These are phyloP conservation scores for Cercospora sojina DNA, from an alignment of 2,329 filamentous ascomycete genomes.

Conservation along the genomic window DNA sequence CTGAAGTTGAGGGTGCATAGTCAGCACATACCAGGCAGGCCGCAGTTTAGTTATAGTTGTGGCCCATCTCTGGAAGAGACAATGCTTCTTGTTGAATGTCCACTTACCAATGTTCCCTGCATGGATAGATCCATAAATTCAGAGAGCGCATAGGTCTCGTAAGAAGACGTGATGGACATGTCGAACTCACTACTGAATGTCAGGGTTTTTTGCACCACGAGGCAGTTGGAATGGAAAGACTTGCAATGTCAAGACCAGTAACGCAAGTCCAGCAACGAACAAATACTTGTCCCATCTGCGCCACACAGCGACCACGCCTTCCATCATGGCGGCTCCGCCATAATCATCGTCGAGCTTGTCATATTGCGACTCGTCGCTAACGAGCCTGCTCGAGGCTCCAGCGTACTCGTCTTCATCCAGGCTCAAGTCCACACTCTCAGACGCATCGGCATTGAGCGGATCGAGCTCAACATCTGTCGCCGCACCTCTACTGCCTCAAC, in stretches of 20 bases:
- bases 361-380: background rate
- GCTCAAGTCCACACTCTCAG: background rate
- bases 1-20: background rate
- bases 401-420: background rate
- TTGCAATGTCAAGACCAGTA: conserved; percentile 9
- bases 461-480: conserved; percentile 4
- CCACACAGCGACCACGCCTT: conserved; percentile 15
- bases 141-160: conserved; percentile 45
- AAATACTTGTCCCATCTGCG: conserved; percentile 1
- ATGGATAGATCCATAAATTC: conserved; percentile 41
- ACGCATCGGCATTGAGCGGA: background rate
- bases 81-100: background rate
- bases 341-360: conserved; percentile 5
- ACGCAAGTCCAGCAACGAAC: conserved; percentile 8
- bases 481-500: background rate
- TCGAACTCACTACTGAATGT: conserved; percentile 37
- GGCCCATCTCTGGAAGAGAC: background rate
- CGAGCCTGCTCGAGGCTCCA: background rate
- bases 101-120: conserved; percentile 34
- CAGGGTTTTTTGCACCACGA: background rate
- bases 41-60: background rate
- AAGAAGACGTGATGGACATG: conserved; percentile 41
- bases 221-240: background rate
- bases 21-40: background rate
- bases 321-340: conserved; percentile 16